Evolutionary conservation across 2,329 filamentous ascomycete genomes (phyloP).

Genomic region (Dryadomyces quercus-mongolicae): DNA sequence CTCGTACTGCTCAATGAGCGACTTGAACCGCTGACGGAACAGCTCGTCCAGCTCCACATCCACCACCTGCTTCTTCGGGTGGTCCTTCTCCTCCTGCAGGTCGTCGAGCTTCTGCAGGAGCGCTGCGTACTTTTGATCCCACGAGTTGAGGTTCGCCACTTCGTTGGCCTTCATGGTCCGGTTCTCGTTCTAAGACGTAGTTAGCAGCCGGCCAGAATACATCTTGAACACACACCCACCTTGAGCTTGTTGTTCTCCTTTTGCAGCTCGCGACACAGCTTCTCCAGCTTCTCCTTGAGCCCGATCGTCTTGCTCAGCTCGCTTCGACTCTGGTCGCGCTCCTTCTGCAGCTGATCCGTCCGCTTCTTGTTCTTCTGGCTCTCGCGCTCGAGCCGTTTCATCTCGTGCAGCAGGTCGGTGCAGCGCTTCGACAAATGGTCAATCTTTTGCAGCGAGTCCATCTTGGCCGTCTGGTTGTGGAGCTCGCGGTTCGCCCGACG

Average conservation of each 20-base stretch:
- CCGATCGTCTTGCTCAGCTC: conserved; percentile 84
- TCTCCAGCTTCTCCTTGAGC: conserved; percentile 94
- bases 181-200: conserved; percentile 63
- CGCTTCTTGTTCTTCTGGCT: conserved; percentile 94
- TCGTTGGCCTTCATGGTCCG: conserved; percentile 81
- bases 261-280: conserved; percentile 85
- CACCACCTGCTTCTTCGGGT: conserved; percentile 65
- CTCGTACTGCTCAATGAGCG: conserved; percentile 93
- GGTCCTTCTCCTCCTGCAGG: conserved; percentile 77
- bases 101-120: conserved; percentile 78
- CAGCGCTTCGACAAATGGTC: conserved; percentile 85
- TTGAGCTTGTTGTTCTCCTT: conserved; percentile 98
- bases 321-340: conserved; percentile 79
- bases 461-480: conserved; percentile 76
- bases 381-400: conserved; percentile 91
- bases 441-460: conserved; percentile 84
- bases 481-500: conserved; percentile 89
- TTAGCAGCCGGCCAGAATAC: not conserved
- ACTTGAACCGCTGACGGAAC: conserved; percentile 84
- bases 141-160: conserved; percentile 67
- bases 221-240: conserved; percentile 31
- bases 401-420: conserved; percentile 80
- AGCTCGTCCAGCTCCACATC: conserved; percentile 84
- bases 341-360: conserved; percentile 87
- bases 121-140: conserved; percentile 73